Evolutionary conservation across 306 rosid genomes (phyloP), one percentile per base, ranked within the genome.

Genomic region (Castanospermum australe): DNA sequence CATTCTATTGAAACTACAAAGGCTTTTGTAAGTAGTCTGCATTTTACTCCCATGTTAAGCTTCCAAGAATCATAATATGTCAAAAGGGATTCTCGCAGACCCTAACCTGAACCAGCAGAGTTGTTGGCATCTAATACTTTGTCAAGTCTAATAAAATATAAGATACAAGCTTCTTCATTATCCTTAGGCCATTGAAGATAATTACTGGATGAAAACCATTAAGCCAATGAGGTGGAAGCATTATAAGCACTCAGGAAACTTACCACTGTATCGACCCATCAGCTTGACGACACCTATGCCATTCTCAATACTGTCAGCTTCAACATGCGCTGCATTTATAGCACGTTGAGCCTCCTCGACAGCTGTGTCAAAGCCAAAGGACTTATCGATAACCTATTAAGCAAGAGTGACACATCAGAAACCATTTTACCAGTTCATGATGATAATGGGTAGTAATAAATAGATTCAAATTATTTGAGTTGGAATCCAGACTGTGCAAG

Each of bases 331-430:
- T 22, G 99, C 99, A 78, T 95, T 95, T 66, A 95, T 95, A 22
- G 99, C 99, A 21, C 99, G 98, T 74, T 95, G 99, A 50, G 99
- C 99, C 86, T 95, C 99, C 87, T 95, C 99, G 76, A 95, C 99
- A 54, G 99, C 98, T 51, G 98, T 86, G 87, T 95, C 99, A 83
- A 95, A 95, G 47, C 99, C 99, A 20, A 95, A 95, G 59, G 99
- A 88, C 82, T 71, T 95, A 51, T 95, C 99, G 32, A 95, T 95
- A 75, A 95, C 87, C 99, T 93, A 82, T 70, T 59, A 60, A 77
- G 74, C 76, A 80, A 63, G 52, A 76, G 30, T 70, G 4, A 67
- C 35, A 59, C 48, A 45, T 32, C 69, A 64, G 17, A 63, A 11
- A 67, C 50, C 70, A 38, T 13, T 59, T 52, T 51, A 39, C 21